A percentile compares a stretch with the other conserved stretches of the same genome.
Conservation (phyloP, 1,284 basidiomycete genomes). For the Cryptococcus sp. region DNA sequence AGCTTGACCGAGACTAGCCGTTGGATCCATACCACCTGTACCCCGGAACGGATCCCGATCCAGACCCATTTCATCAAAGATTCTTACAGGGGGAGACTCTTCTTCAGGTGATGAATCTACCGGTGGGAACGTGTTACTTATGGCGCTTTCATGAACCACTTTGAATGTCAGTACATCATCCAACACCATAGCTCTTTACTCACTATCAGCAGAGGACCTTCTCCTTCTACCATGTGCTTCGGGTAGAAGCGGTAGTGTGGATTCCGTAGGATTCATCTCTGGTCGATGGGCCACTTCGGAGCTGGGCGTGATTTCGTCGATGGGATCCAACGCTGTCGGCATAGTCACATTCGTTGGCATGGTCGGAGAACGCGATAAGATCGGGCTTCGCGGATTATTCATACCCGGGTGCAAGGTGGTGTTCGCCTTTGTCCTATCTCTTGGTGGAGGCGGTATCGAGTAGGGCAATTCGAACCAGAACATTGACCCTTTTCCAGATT, state of each 20-base stretch:
- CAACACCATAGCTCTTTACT: background rate
- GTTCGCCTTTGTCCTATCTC: background rate
- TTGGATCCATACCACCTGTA: background rate
- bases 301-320: background rate
- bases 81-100: background rate
- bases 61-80: background rate
- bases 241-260: conserved; percentile 20
- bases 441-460: conserved; percentile 28
- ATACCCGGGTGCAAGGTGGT: background rate
- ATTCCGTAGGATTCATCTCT: conserved; percentile 20
- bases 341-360: background rate
- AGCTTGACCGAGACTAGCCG: background rate
- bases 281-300: conserved; percentile 10
- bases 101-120: conserved; percentile 1
- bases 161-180: background rate
- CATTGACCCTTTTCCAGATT: conserved; percentile 43
- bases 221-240: conserved; percentile 4
- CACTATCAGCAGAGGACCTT: conserved; percentile 1
- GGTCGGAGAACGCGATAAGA: background rate
- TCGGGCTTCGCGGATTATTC: background rate
- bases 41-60: background rate
- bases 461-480: conserved; percentile 59
- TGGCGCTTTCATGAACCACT: background rate
- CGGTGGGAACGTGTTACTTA: conserved; percentile 1
- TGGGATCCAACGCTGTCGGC: background rate